phyloP scores from a whole-genome alignment of 2,329 filamentous ascomycete species.

The Podosphaera xanthii region DNA sequence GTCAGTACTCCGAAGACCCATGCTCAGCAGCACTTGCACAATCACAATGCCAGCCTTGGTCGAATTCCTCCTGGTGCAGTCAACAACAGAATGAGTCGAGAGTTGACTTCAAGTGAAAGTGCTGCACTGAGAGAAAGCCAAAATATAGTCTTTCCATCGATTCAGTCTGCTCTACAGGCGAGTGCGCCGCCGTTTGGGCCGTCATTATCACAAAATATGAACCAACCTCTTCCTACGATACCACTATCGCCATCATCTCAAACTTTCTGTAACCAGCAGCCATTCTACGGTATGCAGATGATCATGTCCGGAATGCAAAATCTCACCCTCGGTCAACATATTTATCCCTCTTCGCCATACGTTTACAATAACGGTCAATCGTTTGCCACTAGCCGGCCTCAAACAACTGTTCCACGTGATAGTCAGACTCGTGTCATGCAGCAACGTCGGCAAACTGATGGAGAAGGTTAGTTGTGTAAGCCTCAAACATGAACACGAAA shows the following conservation, averaged over 20 bases:
- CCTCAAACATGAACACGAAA: too few species aligned
- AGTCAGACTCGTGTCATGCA: slow-evolving; percentile 56
- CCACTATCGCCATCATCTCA: slow-evolving; percentile 12
- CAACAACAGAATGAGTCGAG: slow-evolving; percentile 48
- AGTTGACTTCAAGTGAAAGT: slow-evolving; percentile 25
- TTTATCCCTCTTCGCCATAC: slow-evolving; percentile 33
- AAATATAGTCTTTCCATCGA: slow-evolving; percentile 29
- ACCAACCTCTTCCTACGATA: slow-evolving; percentile 11
- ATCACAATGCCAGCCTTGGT: slow-evolving; percentile 65
- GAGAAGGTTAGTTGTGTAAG: slow-evolving; percentile 30
- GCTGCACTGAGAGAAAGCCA: slow-evolving; percentile 20
- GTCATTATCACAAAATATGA: slow-evolving; percentile 21
- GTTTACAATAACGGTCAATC: slow-evolving; percentile 11
- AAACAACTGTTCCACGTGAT: slow-evolving; percentile 34
- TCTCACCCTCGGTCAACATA: slow-evolving; percentile 29
- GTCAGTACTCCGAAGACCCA: slow-evolving; percentile 28
- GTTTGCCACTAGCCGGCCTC: neutral
- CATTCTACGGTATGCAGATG: slow-evolving; percentile 28
- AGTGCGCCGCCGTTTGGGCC: slow-evolving; percentile 63
- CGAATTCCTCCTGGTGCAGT: slow-evolving; percentile 48
- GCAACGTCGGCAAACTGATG: slow-evolving; percentile 51
- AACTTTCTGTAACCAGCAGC: slow-evolving; percentile 6
- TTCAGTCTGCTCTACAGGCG: slow-evolving; percentile 55
- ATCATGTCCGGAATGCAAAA: slow-evolving; percentile 46
- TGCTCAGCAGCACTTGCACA: slow-evolving; percentile 33